These are phyloP conservation scores for Pleurotus tuoliensis DNA, from an alignment of 768 basidiomycete genomes.

Conservation along the genomic window DNA sequence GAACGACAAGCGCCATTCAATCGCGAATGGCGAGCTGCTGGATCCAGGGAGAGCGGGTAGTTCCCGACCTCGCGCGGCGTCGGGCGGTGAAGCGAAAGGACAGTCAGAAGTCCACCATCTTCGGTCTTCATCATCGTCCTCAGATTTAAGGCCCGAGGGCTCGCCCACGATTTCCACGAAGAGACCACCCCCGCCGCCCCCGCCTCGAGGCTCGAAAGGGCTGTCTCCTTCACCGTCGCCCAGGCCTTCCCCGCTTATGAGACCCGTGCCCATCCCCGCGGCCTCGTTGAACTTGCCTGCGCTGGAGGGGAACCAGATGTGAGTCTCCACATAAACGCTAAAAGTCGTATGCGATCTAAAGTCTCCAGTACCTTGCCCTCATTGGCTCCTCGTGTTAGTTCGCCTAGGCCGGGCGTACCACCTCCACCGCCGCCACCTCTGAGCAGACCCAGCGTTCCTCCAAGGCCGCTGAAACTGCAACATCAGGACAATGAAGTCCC, in stretches of 20 bases:
- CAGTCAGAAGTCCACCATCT: conserved; percentile 26
- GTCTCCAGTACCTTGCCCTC: neutral
- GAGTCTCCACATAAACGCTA: conserved; percentile 16
- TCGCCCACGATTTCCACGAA: conserved; percentile 30
- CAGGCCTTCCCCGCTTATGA: conserved; percentile 44
- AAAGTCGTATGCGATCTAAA: conserved; percentile 1
- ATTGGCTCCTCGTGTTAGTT: neutral
- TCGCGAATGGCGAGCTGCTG: conserved; percentile 13
- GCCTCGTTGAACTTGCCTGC: conserved; percentile 10
- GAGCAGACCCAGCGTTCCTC: conserved; percentile 23
- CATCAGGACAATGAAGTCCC: conserved; percentile 1
- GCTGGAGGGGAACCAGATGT: neutral
- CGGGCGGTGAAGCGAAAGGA: conserved; percentile 26
- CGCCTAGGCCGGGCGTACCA: conserved; percentile 9
- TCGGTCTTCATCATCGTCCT: conserved; percentile 47
- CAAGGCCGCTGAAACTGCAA: conserved; percentile 14
- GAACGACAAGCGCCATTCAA: conserved; percentile 12
- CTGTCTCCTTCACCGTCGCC: conserved; percentile 36
- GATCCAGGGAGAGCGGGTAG: conserved; percentile 25
- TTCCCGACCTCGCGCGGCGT: conserved; percentile 37
- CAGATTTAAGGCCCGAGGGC: conserved; percentile 39
- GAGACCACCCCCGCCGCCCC: conserved; percentile 59
- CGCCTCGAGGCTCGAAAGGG: conserved; percentile 33
- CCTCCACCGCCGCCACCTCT: conserved; percentile 4
- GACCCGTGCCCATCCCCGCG: conserved; percentile 43